Percentiles rank a stretch among this genome's conserved stretches.
Evolutionary conservation across 352 stramenopile species (phyloP).

Genomic region (Globisporangium camurandrum): DNA sequence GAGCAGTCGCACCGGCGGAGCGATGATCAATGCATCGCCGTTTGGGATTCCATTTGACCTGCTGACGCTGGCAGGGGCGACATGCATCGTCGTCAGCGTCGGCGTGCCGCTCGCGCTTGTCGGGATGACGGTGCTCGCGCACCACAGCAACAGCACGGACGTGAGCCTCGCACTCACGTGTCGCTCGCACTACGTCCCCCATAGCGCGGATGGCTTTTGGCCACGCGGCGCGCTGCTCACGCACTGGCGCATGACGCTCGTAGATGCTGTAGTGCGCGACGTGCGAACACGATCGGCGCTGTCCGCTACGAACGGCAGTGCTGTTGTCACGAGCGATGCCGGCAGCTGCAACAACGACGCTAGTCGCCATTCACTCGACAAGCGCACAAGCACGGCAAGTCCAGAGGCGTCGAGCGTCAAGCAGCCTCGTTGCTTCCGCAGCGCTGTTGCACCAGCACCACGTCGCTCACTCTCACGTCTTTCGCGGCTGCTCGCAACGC

Average conservation of each 20-base stretch:
- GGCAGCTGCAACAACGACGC: neutral
- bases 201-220: conserved; percentile 19
- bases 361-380: neutral
- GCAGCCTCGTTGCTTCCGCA: neutral
- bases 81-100: neutral
- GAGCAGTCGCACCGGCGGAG: conserved; percentile 7
- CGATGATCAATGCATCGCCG: neutral
- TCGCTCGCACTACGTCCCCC: conserved; percentile 14
- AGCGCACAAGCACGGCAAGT: too few species aligned
- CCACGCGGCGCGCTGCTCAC: conserved; percentile 1
- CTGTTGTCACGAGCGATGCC: neutral
- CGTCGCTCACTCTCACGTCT: neutral
- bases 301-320: neutral
- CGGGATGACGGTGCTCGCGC: neutral
- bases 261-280: too few species aligned
- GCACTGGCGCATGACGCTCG: conserved; percentile 6
- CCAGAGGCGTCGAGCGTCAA: neutral
- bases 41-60: neutral
- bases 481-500: neutral
- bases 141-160: too few species aligned
- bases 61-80: neutral
- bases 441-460: neutral
- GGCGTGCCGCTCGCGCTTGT: neutral
- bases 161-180: conserved; percentile 7
- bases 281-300: neutral